phyloP scores from a whole-genome alignment of 768 basidiomycete genomes.

The Suillus bovinus region DNA sequence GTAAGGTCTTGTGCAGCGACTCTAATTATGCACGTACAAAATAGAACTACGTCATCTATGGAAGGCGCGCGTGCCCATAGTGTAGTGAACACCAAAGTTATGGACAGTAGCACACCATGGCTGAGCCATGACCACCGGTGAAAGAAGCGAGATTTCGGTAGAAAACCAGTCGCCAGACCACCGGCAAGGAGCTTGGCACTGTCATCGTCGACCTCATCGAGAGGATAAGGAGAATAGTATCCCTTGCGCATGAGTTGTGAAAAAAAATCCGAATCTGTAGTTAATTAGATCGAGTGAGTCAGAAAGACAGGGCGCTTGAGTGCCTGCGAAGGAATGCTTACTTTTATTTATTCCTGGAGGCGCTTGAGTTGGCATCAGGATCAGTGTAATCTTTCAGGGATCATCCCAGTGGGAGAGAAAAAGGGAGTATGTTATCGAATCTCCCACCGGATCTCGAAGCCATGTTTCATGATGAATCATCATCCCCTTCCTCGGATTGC shows the following conservation, averaged over 20 bases:
- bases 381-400: not conserved
- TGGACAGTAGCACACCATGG: constrained; percentile 1
- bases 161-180: not conserved
- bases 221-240: not conserved
- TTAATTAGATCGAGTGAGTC: not conserved
- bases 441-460: not conserved
- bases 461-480: not conserved
- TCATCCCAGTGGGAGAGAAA: not conserved
- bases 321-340: not conserved
- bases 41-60: not conserved
- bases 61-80: constrained; percentile 9
- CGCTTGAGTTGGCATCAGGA: not conserved
- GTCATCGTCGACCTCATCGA: not conserved
- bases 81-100: constrained; percentile 5
- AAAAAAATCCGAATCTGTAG: not conserved
- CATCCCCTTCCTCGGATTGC: not conserved
- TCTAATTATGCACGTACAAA: not conserved
- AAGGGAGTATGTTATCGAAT: not conserved
- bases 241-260: not conserved
- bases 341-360: not conserved
- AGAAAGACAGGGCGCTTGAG: not conserved
- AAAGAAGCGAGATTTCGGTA: not conserved
- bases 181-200: not conserved
- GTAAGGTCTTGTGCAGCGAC: not conserved
- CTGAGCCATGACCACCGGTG: constrained; percentile 5